Evolutionary conservation across 805 yeast genomes (phyloP).

Genomic region (Cyberlindnera mississippiensis): DNA sequence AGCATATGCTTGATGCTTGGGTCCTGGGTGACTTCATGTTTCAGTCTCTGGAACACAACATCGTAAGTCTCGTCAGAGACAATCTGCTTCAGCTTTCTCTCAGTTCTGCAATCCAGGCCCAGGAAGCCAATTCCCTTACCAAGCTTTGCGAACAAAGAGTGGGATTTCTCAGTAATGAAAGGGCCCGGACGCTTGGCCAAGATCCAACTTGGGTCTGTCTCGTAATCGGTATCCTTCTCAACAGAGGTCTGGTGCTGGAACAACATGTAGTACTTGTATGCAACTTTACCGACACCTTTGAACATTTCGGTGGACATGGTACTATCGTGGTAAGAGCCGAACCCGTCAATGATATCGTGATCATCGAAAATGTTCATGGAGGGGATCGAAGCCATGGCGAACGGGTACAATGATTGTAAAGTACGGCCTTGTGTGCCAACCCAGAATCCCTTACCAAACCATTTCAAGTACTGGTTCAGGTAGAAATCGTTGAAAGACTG

Average conservation of each 20-base stretch:
- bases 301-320: slow-evolving; percentile 76
- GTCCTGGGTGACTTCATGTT: slow-evolving; percentile 46
- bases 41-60: slow-evolving; percentile 54
- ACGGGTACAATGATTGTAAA: slow-evolving; percentile 62
- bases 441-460: slow-evolving; percentile 94
- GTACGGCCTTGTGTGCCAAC: slow-evolving; percentile 62
- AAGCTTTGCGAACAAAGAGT: slow-evolving; percentile 66
- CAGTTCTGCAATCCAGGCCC: slow-evolving; percentile 93
- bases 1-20: slow-evolving; percentile 68
- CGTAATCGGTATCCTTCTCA: slow-evolving; percentile 37
- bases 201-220: slow-evolving; percentile 56
- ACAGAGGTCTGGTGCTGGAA: slow-evolving; percentile 81
- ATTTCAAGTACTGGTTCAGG: slow-evolving; percentile 66
- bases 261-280: slow-evolving; percentile 82
- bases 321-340: slow-evolving; percentile 75
- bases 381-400: slow-evolving; percentile 81
- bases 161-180: slow-evolving; percentile 60
- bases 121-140: slow-evolving; percentile 70
- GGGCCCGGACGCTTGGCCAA: slow-evolving; percentile 57
- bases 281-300: slow-evolving; percentile 66
- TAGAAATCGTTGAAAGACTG: slow-evolving; percentile 63
- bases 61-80: slow-evolving; percentile 54
- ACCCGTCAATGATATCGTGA: slow-evolving; percentile 96
- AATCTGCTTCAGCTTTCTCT: slow-evolving; percentile 62
- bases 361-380: slow-evolving; percentile 86